A percentile compares a stretch with the other conserved stretches of the same genome.
These are phyloP conservation scores for Aphanomyces euteiches DNA, from an alignment of 352 stramenopile genomes.

Conservation along the genomic window DNA sequence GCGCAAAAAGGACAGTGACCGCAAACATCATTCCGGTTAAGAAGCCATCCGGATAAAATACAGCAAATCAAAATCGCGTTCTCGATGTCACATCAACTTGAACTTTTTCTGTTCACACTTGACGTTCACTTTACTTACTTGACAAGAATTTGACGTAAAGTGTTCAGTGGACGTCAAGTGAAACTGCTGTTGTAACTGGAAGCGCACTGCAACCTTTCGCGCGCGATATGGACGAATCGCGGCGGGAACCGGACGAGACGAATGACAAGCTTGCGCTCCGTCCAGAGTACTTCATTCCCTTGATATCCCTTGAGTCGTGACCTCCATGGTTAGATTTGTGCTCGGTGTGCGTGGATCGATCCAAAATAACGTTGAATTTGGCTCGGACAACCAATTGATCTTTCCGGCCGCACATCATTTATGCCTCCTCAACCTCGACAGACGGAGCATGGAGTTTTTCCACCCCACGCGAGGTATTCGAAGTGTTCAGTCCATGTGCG, in stretches of 20 bases:
- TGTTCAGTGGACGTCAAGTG: too few species aligned
- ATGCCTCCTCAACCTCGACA: slow-evolving; percentile 57
- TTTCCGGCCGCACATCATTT: slow-evolving; percentile 69
- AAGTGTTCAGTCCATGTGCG: slow-evolving; percentile 57
- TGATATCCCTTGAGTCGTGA: background rate
- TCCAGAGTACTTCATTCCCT: slow-evolving; percentile 10
- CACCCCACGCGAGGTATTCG: slow-evolving; percentile 52
- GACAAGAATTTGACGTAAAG: background rate
- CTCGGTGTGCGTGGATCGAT: slow-evolving; percentile 24
- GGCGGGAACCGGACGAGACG: background rate
- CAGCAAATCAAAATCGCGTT: too few species aligned
- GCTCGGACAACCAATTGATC: slow-evolving; percentile 50
- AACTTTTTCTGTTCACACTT: background rate
- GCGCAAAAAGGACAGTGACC: background rate
- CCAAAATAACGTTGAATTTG: slow-evolving; percentile 47
- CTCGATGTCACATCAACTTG: too few species aligned
- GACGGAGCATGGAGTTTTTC: slow-evolving; percentile 64
- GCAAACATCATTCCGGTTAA: too few species aligned
- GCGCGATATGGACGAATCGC: slow-evolving; percentile 14
- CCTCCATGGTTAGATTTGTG: slow-evolving; percentile 4
- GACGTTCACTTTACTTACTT: background rate
- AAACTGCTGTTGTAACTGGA: background rate
- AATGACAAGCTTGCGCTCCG: slow-evolving; percentile 25
- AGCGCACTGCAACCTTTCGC: background rate
- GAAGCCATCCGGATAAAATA: too few species aligned